phyloP scores from a whole-genome alignment of 129 eudicot genomes.

The Lactuca sativa region DNA sequence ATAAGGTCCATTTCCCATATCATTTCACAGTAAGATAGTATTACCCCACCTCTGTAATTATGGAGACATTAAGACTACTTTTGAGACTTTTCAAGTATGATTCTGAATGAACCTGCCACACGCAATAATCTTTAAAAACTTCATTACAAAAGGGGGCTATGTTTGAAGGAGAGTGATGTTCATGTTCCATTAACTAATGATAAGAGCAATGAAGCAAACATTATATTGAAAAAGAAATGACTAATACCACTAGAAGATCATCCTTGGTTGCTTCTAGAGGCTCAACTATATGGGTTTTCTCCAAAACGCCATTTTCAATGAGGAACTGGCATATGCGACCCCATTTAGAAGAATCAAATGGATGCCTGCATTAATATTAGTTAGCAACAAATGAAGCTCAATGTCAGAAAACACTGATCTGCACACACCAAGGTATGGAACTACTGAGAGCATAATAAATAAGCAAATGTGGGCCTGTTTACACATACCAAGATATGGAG shows the following conservation, averaged over 20 bases:
- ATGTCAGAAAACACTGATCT: not conserved
- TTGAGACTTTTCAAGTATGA: constrained; percentile 69
- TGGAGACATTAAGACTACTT: constrained; percentile 69
- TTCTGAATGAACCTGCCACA: constrained; percentile 79
- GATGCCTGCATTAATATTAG: constrained; percentile 57
- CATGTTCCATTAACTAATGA: not conserved
- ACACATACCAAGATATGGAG: not conserved
- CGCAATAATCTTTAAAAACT: constrained; percentile 13
- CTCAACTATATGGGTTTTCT: constrained; percentile 60
- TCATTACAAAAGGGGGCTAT: not conserved
- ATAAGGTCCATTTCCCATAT: constrained; percentile 6
- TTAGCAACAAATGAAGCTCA: not conserved
- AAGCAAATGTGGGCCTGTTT: not conserved
- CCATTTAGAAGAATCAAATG: constrained; percentile 97
- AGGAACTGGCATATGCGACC: constrained; percentile 86
- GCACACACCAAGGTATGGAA: constrained; percentile 3
- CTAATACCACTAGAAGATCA: constrained; percentile 84
- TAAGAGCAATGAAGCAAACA: not conserved
- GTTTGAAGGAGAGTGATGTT: not conserved
- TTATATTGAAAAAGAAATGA: constrained; percentile 3
- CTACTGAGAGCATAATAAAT: not conserved
- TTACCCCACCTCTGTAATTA: constrained; percentile 66
- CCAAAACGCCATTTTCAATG: constrained; percentile 57
- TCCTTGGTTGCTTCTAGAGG: constrained; percentile 84
- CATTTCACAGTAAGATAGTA: not conserved